These are phyloP conservation scores for Aspergillus terreus DNA, from an alignment of 2,329 filamentous ascomycete genomes.

Conservation along the genomic window DNA sequence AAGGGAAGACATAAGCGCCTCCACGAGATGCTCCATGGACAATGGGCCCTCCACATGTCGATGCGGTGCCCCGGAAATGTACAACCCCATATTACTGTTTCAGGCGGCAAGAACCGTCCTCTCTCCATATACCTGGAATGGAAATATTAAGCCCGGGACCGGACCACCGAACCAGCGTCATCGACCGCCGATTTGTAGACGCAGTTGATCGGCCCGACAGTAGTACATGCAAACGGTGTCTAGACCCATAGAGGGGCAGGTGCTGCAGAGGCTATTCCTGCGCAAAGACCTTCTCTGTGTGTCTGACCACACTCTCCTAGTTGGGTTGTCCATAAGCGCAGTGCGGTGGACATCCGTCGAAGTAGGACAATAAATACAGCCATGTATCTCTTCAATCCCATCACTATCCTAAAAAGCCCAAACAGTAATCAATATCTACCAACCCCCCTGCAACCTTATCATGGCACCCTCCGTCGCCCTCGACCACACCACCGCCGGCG, in stretches of 20 bases:
- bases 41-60: not conserved
- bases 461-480: slow-evolving; percentile 22
- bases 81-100: slow-evolving; percentile 2
- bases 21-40: not conserved
- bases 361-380: not conserved
- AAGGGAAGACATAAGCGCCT: slow-evolving; percentile 1
- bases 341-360: not conserved
- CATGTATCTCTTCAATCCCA: not conserved
- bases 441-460: slow-evolving; percentile 2
- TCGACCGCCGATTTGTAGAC: not conserved
- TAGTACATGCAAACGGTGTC: not conserved
- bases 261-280: not conserved
- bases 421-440: no score
- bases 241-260: not conserved
- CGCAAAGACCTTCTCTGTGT: not conserved
- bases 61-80: not conserved
- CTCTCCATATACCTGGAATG: not conserved
- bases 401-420: not conserved
- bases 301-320: slow-evolving; percentile 7
- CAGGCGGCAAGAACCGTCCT: not conserved
- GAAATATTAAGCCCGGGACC: not conserved
- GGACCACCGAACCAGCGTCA: not conserved
- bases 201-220: not conserved
- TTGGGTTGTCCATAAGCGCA: slow-evolving; percentile 17
- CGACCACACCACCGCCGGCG: slow-evolving; percentile 16